These are phyloP conservation scores for Phaeotremella skinneri DNA, from an alignment of 768 basidiomycete genomes.

Conservation along the genomic window DNA sequence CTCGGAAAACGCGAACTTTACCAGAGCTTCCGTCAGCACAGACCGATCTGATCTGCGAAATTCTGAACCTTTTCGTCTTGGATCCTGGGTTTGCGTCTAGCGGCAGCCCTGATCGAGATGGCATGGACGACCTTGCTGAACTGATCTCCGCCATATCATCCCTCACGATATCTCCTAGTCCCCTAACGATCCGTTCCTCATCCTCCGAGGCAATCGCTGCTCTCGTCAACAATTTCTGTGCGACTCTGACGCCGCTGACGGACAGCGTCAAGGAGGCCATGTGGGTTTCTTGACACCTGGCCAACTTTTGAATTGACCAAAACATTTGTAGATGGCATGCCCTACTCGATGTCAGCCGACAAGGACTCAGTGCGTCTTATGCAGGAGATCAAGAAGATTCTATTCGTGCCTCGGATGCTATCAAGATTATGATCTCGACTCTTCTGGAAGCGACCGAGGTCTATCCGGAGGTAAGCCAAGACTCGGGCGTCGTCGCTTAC, in stretches of 20 bases:
- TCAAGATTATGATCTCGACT: conserved; percentile 13
- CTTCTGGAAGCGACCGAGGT: conserved; percentile 9
- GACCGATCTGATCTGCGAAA: conserved; percentile 20
- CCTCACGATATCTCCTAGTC: conserved; percentile 24
- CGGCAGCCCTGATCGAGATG: background rate
- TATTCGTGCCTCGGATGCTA: conserved; percentile 10
- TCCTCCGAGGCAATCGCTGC: conserved; percentile 15
- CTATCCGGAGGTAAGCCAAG: conserved; percentile 15
- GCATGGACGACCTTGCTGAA: conserved; percentile 9
- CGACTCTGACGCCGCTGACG: background rate
- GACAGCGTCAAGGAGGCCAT: background rate
- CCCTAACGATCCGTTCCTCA: conserved; percentile 16
- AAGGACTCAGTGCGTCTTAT: conserved; percentile 32
- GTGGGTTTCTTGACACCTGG: background rate
- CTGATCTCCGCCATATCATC: conserved; percentile 20
- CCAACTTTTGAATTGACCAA: background rate
- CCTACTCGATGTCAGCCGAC: conserved; percentile 28
- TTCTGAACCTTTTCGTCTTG: conserved; percentile 23
- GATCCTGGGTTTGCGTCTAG: conserved; percentile 28
- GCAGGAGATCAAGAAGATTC: conserved; percentile 25
- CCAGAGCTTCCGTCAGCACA: conserved; percentile 19
- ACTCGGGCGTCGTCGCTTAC: background rate
- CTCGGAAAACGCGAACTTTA: conserved; percentile 2
- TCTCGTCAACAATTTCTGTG: conserved; percentile 8
- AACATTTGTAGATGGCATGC: conserved; percentile 30